Evolutionary conservation across 1,284 basidiomycete genomes (phyloP), one percentile per base, ranked within the genome.

Genomic region (Inonotus obliquus): DNA sequence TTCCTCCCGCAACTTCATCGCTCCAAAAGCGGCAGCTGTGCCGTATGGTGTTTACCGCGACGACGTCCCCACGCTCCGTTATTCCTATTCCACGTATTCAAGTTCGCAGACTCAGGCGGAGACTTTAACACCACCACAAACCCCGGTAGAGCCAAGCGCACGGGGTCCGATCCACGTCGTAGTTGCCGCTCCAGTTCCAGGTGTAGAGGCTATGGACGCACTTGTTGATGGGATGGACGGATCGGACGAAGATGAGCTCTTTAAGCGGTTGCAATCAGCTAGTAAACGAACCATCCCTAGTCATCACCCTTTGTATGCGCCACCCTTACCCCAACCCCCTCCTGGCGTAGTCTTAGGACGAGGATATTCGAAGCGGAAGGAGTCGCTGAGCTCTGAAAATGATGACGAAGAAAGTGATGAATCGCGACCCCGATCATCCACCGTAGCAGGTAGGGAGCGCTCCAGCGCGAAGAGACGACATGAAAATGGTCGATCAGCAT

Each of bases 141-240:
- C 74, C 79, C 65, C 73, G 63, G 67, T 74, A 71, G 61, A 71
- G 67, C 29, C 74, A 77, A 52, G 17, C 32, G 23, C 49, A 17
- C 48, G 51, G 9, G 49, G 44, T 23, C 35, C 80, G 54, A 83
- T 87, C 63, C 80, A 85, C 19, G 84, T 86, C n/a, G 72, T 90
- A 41, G 88, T 92, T 14, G 82, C 89, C 39, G 89, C 89, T 23
- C 88, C 89, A 10, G 75, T 89, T 7, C 72, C 88, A 3, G 89
- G 88, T 7, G 89, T 93, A 14, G 89, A 91, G 73, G 84, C 84
- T 9, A 89, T 93, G 86, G 91, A 94, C 69, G 89, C 90, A 14
- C 74, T 94, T 59, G 91, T 92, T 14, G 91, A 92, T 66, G 87
- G 86, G 11, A 91, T 94, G 87, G 92, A 92, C 68, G 85, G 84